Conservation (phyloP, 371 early-diverging fungal genomes). For the Choanephora cucurbitarum region DNA sequence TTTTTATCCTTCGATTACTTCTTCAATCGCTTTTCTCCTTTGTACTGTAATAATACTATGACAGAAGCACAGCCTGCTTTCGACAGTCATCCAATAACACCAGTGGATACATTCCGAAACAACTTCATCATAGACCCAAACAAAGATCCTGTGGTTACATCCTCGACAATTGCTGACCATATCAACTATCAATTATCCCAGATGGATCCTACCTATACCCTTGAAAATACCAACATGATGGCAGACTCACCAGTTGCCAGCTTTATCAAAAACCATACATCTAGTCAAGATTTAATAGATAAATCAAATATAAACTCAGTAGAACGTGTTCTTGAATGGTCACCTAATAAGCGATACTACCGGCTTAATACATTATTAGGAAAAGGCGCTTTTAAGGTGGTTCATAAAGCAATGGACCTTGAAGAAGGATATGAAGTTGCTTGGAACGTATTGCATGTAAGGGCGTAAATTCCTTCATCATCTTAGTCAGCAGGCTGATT, state of each 20-base stretch:
- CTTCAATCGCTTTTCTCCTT: not conserved
- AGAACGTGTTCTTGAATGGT: constrained; percentile 69
- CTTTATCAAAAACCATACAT: constrained; percentile 9
- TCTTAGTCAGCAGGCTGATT: constrained; percentile 23
- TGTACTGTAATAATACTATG: constrained; percentile 4
- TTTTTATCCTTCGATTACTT: not conserved
- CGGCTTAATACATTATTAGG: constrained; percentile 59
- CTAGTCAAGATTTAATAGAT: constrained; percentile 36
- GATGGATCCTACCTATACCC: constrained; percentile 13
- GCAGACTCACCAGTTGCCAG: constrained; percentile 6
- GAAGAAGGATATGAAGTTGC: constrained; percentile 94
- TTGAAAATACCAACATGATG: not conserved
- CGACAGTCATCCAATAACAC: constrained; percentile 15
- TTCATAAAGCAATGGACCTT: constrained; percentile 87
- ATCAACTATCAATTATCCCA: constrained; percentile 23
- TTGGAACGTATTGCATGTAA: constrained; percentile 79
- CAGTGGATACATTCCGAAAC: constrained; percentile 14
- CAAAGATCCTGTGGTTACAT: constrained; percentile 6
- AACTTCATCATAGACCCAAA: constrained; percentile 8
- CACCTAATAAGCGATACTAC: constrained; percentile 71
- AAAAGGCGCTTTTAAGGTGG: constrained; percentile 89
- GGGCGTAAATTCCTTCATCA: not conserved
- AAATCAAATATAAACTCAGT: constrained; percentile 44
- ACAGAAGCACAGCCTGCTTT: constrained; percentile 21
- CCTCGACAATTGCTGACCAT: constrained; percentile 21